phyloP scores from a whole-genome alignment of 192 early-diverging fungal genomes.

The Coemansia sp. region DNA sequence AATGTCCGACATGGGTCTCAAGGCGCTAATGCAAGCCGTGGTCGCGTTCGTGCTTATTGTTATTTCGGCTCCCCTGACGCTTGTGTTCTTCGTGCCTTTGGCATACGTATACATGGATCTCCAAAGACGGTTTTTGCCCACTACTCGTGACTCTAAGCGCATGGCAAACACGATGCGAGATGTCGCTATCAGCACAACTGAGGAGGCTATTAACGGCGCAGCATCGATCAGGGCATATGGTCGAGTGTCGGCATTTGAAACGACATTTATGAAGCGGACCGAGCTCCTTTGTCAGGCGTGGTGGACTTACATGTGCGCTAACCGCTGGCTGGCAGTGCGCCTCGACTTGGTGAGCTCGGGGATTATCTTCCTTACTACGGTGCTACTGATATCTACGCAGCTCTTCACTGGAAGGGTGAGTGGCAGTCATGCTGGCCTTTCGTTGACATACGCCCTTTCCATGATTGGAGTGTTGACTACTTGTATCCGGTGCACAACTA shows the following conservation, averaged over 20 bases:
- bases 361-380: slow-evolving; percentile 68
- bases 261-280: slow-evolving; percentile 56
- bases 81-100: slow-evolving; percentile 70
- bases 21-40: slow-evolving; percentile 57
- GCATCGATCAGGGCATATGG: slow-evolving; percentile 81
- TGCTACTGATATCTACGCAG: slow-evolving; percentile 62
- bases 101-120: slow-evolving; percentile 71
- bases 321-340: slow-evolving; percentile 71
- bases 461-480: slow-evolving; percentile 71
- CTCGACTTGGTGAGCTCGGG: slow-evolving; percentile 68
- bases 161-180: slow-evolving; percentile 71
- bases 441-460: slow-evolving; percentile 76
- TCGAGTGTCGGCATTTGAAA: slow-evolving; percentile 68
- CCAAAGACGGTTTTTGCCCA: slow-evolving; percentile 73
- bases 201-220: slow-evolving; percentile 71
- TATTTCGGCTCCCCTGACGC: slow-evolving; percentile 64
- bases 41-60: slow-evolving; percentile 62
- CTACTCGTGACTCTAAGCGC: slow-evolving; percentile 82
- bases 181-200: slow-evolving; percentile 71
- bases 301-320: slow-evolving; percentile 65
- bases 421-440: slow-evolving; percentile 66
- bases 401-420: slow-evolving; percentile 24
- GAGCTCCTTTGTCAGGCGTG: slow-evolving; percentile 73
- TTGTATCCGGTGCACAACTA: slow-evolving; percentile 73
- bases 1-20: slow-evolving; percentile 59